phyloP scores from a whole-genome alignment of 1,284 basidiomycete species.

The Phellopilus nigrolimitatus region DNA sequence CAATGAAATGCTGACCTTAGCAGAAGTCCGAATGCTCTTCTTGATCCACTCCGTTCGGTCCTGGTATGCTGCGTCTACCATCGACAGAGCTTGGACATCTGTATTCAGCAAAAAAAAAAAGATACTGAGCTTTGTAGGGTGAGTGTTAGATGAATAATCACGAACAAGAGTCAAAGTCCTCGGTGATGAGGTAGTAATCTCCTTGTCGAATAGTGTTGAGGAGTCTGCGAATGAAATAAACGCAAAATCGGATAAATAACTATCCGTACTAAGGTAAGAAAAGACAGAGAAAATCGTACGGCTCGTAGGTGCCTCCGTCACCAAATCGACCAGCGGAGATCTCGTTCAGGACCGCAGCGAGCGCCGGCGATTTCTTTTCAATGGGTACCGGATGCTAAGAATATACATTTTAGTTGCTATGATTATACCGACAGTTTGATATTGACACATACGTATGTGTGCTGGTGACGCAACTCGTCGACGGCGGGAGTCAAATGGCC shows the following conservation, averaged over 20 bases:
- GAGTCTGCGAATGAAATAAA: slow-evolving; percentile 37
- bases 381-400: slow-evolving; percentile 61
- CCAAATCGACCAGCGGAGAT: slow-evolving; percentile 75
- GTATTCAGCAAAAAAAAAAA: slow-evolving; percentile 8
- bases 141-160: slow-evolving; percentile 18
- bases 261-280: too few relatives aligned
- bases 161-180: slow-evolving; percentile 88
- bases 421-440: not conserved
- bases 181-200: slow-evolving; percentile 79
- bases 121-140: slow-evolving; percentile 2
- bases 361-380: slow-evolving; percentile 74
- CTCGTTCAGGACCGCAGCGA: slow-evolving; percentile 69
- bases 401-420: not conserved
- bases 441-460: slow-evolving; percentile 48
- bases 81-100: slow-evolving; percentile 76
- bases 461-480: slow-evolving; percentile 79
- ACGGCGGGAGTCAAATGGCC: slow-evolving; percentile 78
- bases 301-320: slow-evolving; percentile 71
- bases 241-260: too few relatives aligned
- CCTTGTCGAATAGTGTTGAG: slow-evolving; percentile 73
- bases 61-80: slow-evolving; percentile 84
- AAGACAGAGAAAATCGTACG: too few relatives aligned
- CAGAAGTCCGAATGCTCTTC: slow-evolving; percentile 82
- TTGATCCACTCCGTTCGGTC: slow-evolving; percentile 84
- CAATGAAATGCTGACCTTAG: slow-evolving; percentile 45